Evolutionary conservation across 2,329 filamentous ascomycete genomes (phyloP).

Genomic region (Neospermospora avenae): DNA sequence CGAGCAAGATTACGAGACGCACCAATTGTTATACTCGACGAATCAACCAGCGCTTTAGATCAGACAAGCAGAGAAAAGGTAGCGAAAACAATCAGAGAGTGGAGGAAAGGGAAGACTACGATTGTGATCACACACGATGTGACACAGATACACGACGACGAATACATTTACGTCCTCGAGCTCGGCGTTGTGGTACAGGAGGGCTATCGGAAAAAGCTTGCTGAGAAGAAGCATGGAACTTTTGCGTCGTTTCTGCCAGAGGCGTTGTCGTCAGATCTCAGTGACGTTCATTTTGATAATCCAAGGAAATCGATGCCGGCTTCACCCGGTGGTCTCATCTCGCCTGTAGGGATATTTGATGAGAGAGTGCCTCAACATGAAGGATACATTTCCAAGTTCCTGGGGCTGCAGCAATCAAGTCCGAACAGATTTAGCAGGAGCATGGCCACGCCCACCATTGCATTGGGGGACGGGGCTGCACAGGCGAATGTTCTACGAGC

Average conservation of each 20-base stretch:
- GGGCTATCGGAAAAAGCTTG: conserved; percentile 59
- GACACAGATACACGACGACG: conserved; percentile 65
- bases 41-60: conserved; percentile 84
- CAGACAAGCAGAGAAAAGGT: conserved; percentile 64
- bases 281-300: background rate
- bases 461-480: conserved; percentile 18
- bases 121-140: conserved; percentile 93
- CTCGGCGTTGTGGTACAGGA: conserved; percentile 64
- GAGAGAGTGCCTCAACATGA: conserved; percentile 4
- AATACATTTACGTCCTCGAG: conserved; percentile 80
- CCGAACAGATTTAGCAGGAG: background rate
- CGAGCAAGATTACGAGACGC: conserved; percentile 74
- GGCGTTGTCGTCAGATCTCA: background rate
- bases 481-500: conserved; percentile 22
- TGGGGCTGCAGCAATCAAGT: conserved; percentile 12
- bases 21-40: conserved; percentile 80
- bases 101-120: conserved; percentile 79
- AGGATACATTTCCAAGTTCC: conserved; percentile 17
- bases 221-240: conserved; percentile 41
- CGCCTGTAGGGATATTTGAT: conserved; percentile 1
- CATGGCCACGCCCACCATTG: conserved; percentile 7
- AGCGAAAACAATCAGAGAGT: conserved; percentile 71
- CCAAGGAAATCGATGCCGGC: conserved; percentile 16
- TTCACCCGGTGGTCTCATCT: conserved; percentile 7
- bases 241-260: conserved; percentile 45